Conservation (phyloP, 2,329 filamentous ascomycete genomes). For the Colletotrichum theobromicola region DNA sequence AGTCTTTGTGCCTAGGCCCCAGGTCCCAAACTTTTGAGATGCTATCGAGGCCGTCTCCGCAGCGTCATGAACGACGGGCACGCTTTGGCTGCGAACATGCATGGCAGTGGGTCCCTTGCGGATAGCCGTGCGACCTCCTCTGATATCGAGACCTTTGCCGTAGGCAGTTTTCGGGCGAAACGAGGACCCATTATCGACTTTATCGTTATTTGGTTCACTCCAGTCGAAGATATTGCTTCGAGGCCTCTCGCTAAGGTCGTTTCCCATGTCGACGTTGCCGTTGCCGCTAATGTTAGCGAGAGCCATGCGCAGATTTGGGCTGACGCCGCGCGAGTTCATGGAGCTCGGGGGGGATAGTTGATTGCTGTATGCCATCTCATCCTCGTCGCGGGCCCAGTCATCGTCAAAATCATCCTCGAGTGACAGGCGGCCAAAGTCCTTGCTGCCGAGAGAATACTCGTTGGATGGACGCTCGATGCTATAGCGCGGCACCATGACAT, state of each 20-base stretch:
- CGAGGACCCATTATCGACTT: constrained; percentile 63
- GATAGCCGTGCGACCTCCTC: constrained; percentile 71
- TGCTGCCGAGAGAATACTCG: constrained; percentile 37
- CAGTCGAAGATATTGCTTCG: constrained; percentile 79
- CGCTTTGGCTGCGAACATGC: constrained; percentile 82
- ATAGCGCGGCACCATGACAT: constrained; percentile 30
- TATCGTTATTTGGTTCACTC: constrained; percentile 73
- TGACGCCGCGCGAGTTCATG: constrained; percentile 57
- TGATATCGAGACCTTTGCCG: constrained; percentile 73
- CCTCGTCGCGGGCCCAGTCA: constrained; percentile 64
- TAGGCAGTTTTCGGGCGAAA: constrained; percentile 76
- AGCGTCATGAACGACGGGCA: constrained; percentile 72
- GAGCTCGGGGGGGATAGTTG: constrained; percentile 65
- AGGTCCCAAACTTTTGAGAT: constrained; percentile 78
- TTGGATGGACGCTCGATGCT: constrained; percentile 31
- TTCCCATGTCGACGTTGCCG: constrained; percentile 35
- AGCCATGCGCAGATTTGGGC: constrained; percentile 59
- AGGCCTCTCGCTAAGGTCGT: constrained; percentile 51
- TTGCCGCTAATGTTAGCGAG: constrained; percentile 59
- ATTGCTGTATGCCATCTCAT: constrained; percentile 58
- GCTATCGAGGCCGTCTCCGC: constrained; percentile 59
- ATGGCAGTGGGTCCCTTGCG: constrained; percentile 72
- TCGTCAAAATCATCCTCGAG: constrained; percentile 68
- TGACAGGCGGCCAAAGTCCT: constrained; percentile 56
- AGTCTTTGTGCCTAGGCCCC: constrained; percentile 80